Percentiles rank a stretch among this genome's conserved stretches.
Evolutionary conservation across 2,329 filamentous ascomycete species (phyloP).

Genomic region (Hypoxylon sp.): DNA sequence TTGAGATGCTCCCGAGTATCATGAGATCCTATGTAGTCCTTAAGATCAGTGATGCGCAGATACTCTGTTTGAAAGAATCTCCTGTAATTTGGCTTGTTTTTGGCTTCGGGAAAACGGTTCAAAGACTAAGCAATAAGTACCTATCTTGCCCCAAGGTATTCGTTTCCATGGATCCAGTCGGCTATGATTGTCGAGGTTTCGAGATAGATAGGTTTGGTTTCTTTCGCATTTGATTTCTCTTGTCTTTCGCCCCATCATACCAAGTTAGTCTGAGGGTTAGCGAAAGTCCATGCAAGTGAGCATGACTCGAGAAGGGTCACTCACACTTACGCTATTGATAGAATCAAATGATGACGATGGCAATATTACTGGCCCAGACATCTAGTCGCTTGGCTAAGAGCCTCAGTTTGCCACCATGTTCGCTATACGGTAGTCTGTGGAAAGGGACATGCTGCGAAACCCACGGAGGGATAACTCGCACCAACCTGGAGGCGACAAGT

Average conservation of each 20-base stretch:
- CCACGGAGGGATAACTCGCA: slow-evolving; percentile 4
- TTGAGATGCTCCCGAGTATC: not conserved
- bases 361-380: not conserved
- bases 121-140: not conserved
- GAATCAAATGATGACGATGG: not conserved
- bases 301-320: not conserved
- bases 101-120: not conserved
- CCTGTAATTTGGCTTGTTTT: not conserved
- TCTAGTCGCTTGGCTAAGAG: not conserved
- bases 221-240: not conserved
- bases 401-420: not conserved
- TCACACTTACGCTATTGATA: not conserved
- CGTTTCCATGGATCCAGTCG: not conserved
- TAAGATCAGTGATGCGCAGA: not conserved
- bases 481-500: not conserved
- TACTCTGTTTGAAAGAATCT: not conserved
- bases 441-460: slow-evolving; percentile 20
- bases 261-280: not conserved
- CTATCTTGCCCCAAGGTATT: not conserved
- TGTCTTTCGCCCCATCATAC: slow-evolving; percentile 5
- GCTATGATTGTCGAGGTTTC: slow-evolving; percentile 2
- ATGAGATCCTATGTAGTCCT: not conserved
- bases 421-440: not conserved
- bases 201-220: not conserved
- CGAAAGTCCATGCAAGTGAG: not conserved